Evolutionary conservation across 2,329 filamentous ascomycete genomes (phyloP).

Genomic region (Exophiala calicioides): DNA sequence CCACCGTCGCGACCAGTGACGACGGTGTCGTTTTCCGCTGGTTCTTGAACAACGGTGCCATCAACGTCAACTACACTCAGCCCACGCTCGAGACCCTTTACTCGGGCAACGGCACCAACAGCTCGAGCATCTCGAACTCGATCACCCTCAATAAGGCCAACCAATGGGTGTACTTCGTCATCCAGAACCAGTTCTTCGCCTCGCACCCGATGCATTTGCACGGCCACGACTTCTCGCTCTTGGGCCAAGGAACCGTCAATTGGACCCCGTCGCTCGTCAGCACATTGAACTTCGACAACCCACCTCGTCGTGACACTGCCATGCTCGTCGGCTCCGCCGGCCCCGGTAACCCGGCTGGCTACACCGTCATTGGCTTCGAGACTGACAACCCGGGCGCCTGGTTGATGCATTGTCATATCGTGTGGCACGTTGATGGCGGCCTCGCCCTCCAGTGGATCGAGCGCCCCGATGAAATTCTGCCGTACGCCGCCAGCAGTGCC

Average conservation of each 20-base stretch:
- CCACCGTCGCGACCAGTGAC: slow-evolving; percentile 27
- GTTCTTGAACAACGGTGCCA: slow-evolving; percentile 38
- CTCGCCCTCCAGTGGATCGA: slow-evolving; percentile 51
- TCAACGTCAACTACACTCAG: slow-evolving; percentile 37
- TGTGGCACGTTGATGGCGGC: slow-evolving; percentile 71
- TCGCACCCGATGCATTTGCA: slow-evolving; percentile 68
- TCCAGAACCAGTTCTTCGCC: slow-evolving; percentile 32
- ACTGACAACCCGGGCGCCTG: slow-evolving; percentile 57
- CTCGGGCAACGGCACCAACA: slow-evolving; percentile 7
- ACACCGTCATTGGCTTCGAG: slow-evolving; percentile 61
- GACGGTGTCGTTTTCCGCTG: slow-evolving; percentile 34
- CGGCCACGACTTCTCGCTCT: slow-evolving; percentile 66
- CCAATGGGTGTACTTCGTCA: slow-evolving; percentile 30
- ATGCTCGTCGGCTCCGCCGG: slow-evolving; percentile 59
- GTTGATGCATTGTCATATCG: slow-evolving; percentile 79
- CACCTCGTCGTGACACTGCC: slow-evolving; percentile 69
- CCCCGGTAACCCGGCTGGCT: slow-evolving; percentile 40
- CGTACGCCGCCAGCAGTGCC: slow-evolving; percentile 2
- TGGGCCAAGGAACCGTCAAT: slow-evolving; percentile 52
- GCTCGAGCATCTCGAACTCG: slow-evolving; percentile 19
- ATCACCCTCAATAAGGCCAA: slow-evolving; percentile 15
- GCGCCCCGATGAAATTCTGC: slow-evolving; percentile 19
- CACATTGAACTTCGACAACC: slow-evolving; percentile 60
- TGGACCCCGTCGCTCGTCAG: slow-evolving; percentile 53
- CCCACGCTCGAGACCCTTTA: slow-evolving; percentile 33